phyloP scores from a whole-genome alignment of 805 yeast genomes.

The Candida pseudoglaebosa region DNA sequence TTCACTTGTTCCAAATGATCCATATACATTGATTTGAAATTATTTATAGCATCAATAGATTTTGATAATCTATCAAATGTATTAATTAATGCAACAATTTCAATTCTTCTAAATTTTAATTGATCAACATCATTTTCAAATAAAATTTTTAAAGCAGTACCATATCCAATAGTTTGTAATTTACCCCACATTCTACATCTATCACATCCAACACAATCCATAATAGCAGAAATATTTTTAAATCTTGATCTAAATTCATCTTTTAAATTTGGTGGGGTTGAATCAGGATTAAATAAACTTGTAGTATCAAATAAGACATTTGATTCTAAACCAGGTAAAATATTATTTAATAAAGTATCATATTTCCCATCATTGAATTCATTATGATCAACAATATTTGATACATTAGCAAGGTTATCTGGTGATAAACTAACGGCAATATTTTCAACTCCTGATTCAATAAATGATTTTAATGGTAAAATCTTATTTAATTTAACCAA shows the following conservation, averaged over 20 bases:
- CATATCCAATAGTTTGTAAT: conserved; percentile 95
- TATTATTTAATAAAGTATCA: conserved; percentile 24
- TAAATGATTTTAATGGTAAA: conserved; percentile 24
- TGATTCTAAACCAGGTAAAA: conserved; percentile 36
- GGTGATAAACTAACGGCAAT: conserved; percentile 10
- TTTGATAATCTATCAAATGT: conserved; percentile 91
- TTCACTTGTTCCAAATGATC: conserved; percentile 38
- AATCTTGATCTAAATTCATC: conserved; percentile 84
- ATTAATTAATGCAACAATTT: conserved; percentile 84
- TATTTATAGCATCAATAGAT: conserved; percentile 69
- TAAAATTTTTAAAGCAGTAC: conserved; percentile 87
- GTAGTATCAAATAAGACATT: conserved; percentile 44
- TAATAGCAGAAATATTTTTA: conserved; percentile 82
- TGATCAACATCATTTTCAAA: conserved; percentile 68
- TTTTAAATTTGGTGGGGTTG: conserved; percentile 53
- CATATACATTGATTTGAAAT: conserved; percentile 58
- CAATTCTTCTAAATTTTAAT: conserved; percentile 66
- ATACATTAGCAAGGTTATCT: conserved; percentile 37
- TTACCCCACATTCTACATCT: conserved; percentile 98
- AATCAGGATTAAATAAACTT: conserved; percentile 41
- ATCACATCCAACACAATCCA: conserved; percentile 99
- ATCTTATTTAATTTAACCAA: conserved; percentile 52
- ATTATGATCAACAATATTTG: conserved; percentile 42
- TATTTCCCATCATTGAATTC: conserved; percentile 19
- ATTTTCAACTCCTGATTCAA: conserved; percentile 20